Evolutionary conservation across 164 flowering plant species (phyloP), one percentile per base, ranked within the genome.

Genomic region (Aristolochia fimbriata): DNA sequence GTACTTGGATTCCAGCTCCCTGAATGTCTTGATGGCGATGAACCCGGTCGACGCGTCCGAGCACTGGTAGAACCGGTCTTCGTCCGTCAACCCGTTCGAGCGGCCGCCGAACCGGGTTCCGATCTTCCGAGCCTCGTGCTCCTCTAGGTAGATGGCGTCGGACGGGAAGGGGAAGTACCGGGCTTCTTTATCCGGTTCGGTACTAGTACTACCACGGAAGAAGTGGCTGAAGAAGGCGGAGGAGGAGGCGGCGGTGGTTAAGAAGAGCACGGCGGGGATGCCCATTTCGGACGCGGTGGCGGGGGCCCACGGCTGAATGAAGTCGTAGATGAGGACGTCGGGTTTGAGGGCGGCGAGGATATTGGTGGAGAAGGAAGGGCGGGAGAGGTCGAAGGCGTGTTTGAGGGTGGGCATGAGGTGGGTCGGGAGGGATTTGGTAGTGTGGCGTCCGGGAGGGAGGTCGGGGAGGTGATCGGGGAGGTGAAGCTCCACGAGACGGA

Each of bases 361-460:
- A n/a, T n/a, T n/a, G 41, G 65, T 14, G 11, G 45, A 30, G 65
- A 77, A 74, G 43, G 68, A 23, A 4, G 76, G 66, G 27, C 57
- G 14, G 19, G 76, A 33, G 51, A 48, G 52, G 57, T 74, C 74
- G 25, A 77, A 62, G 60, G 78, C 78, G 15, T 24, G 41, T 4
- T 67, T 77, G 57, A 77, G 78, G 27, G 76, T 56, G 47, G 68
- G 58, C 72, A 72, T 64, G 59, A 77, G 78, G 46, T 69, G 71
- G 19, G 74, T 68, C 31, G 76, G 78, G 45, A 76, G 71, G 3
- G 69, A 64, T 51, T 68, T 64, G 25, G 72, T 64, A 10, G 75
- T 64, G 62, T 72, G 69, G 47, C 23, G 58, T 15, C 65, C 63
- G 47, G 75, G 63, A 47, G 72, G 69, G 19, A 72, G 75, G 57